Base-by-base conservation (phyloP, 257 asterid genomes). In the Apocynum venetum region DNA sequence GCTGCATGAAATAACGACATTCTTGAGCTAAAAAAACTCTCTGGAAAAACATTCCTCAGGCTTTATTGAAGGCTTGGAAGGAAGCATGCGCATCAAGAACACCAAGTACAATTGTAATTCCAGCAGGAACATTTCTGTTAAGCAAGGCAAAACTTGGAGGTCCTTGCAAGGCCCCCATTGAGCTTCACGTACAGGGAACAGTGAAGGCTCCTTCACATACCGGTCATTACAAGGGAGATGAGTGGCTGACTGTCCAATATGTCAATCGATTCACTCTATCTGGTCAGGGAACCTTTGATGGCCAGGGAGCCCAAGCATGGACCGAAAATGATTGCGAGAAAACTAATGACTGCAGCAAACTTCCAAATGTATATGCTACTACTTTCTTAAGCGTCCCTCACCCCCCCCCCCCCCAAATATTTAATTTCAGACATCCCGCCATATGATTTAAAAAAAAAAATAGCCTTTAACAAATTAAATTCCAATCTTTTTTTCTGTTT, bases 251-350 rank as follows among this genome's bases (percentile, higher is more conserved):
- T 1, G 2, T 89, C n/a, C 67, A 83, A 4, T 79, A 88, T 13
- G 66, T 88, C n/a, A 78, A 83, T 40, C 8, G 35, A 25, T 77
- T 91, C 52, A 85, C 89, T 40, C 63, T 91, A 51, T 80, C 83
- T 1, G 95, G 91, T 35, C 82, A 78, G 2, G 93, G 94, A 4
- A 69, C 79, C 7, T 73, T 88, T 15, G 89, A 88, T 49, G 94
- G 94, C 51, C 80, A 64, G 66, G 91, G 93, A 8, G 35, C 73
- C 8, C 4, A 35, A 19, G 87, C 87, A 0, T 91, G 92, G 94
- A 75, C 19, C 36, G 6, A 8, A 67, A 87, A 90, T 40, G 92
- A 86, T 61, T 88, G 96, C 80, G 13, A 77, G 71, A 65, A n/a
- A 4, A 76, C 79, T 36, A 1, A 2, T 0, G 51, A 82, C 0